Conservation (phyloP, 352 stramenopile species). For the Phytophthora multivora region DNA sequence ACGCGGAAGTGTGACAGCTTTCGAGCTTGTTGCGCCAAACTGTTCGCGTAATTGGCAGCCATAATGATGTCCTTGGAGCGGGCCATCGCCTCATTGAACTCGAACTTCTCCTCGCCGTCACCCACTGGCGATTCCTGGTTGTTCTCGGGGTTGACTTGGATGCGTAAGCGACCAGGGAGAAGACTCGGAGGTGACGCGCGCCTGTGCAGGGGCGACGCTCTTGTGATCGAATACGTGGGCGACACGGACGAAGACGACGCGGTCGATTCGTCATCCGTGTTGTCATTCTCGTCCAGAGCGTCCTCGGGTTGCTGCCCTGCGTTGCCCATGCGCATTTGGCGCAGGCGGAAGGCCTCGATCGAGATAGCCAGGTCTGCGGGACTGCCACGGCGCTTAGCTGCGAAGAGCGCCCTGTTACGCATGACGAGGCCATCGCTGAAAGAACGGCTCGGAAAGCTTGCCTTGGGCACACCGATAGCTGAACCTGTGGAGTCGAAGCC, state of each 20-base stretch:
- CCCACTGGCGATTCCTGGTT: slow-evolving; percentile 11
- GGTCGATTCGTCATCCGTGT: slow-evolving; percentile 32
- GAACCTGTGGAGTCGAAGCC: slow-evolving; percentile 23
- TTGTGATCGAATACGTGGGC: slow-evolving; percentile 22
- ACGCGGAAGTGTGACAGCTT: slow-evolving; percentile 73
- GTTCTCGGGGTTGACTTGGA: slow-evolving; percentile 25
- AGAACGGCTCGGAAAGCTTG: slow-evolving; percentile 66
- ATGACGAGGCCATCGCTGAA: slow-evolving; percentile 83
- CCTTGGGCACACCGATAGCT: slow-evolving; percentile 53
- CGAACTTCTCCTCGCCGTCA: slow-evolving; percentile 17
- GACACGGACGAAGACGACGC: slow-evolving; percentile 33
- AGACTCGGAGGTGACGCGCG: slow-evolving; percentile 15
- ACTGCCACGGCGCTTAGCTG: slow-evolving; percentile 65
- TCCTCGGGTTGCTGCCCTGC: slow-evolving; percentile 45
- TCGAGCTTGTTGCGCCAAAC: slow-evolving; percentile 72
- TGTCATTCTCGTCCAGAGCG: slow-evolving; percentile 49
- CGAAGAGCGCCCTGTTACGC: slow-evolving; percentile 68
- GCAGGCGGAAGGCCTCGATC: slow-evolving; percentile 73
- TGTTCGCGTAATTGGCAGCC: slow-evolving; percentile 63
- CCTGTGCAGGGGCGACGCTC: slow-evolving; percentile 4
- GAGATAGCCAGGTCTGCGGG: slow-evolving; percentile 77
- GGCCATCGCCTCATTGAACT: slow-evolving; percentile 56
- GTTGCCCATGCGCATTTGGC: slow-evolving; percentile 65
- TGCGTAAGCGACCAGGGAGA: slow-evolving; percentile 28
- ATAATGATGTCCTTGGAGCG: slow-evolving; percentile 66